Evolutionary conservation across 2,329 filamentous ascomycete genomes (phyloP).

Genomic region (Aureobasidium melanogenum): DNA sequence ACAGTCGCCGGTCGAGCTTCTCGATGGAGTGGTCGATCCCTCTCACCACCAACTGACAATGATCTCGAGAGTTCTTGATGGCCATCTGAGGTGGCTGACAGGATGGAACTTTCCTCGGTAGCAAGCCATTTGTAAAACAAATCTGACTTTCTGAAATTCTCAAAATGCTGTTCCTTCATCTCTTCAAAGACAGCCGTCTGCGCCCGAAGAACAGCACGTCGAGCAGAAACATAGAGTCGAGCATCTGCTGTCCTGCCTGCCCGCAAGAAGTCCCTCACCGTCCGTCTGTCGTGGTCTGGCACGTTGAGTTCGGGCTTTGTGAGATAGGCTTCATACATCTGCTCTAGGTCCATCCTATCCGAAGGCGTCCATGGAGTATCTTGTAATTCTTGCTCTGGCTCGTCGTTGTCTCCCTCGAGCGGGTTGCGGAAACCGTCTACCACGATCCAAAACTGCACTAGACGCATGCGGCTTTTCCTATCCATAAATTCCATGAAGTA

Average conservation of each 20-base stretch:
- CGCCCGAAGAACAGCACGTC: conserved; percentile 69
- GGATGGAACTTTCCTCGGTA: conserved; percentile 54
- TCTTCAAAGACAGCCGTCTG: conserved; percentile 78
- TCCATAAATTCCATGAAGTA: conserved; percentile 99
- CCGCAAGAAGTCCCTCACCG: conserved; percentile 69
- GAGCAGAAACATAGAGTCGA: conserved; percentile 72
- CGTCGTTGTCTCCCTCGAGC: conserved; percentile 73
- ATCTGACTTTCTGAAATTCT: conserved; percentile 83
- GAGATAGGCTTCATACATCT: conserved; percentile 87
- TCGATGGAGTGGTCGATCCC: not conserved
- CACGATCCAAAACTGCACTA: conserved; percentile 97
- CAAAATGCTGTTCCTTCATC: conserved; percentile 73
- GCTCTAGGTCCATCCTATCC: conserved; percentile 77
- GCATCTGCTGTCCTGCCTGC: conserved; percentile 68
- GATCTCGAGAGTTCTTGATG: not conserved
- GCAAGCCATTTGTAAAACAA: conserved; percentile 94
- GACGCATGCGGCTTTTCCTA: conserved; percentile 70
- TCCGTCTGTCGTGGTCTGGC: conserved; percentile 56
- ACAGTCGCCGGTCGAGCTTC: not conserved
- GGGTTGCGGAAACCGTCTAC: conserved; percentile 95
- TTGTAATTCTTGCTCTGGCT: conserved; percentile 40
- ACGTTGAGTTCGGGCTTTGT: conserved; percentile 74
- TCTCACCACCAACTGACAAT: not conserved
- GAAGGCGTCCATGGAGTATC: conserved; percentile 68
- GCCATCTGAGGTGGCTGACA: not conserved